These are phyloP conservation scores for Hepatocystis sp. DNA, from an alignment of 169 alveolate genomes.

Conservation along the genomic window DNA sequence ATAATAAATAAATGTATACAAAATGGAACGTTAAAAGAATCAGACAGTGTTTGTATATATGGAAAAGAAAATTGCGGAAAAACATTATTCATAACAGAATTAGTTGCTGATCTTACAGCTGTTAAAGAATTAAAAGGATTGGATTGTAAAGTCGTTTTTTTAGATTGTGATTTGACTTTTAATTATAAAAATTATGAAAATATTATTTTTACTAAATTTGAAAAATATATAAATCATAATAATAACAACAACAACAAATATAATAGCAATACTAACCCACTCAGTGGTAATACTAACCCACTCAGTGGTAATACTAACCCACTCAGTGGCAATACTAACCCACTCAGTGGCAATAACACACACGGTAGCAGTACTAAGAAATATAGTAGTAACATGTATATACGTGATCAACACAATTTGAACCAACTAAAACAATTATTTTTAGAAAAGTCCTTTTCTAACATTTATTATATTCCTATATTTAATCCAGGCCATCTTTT, in stretches of 20 bases:
- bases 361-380: too few relatives aligned
- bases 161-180: conserved; percentile 64
- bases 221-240: conserved; percentile 14
- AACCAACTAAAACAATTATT: conserved; percentile 14
- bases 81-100: conserved; percentile 48
- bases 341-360: too few relatives aligned
- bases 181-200: conserved; percentile 52
- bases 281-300: too few relatives aligned
- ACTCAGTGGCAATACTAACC: too few relatives aligned
- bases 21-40: conserved; percentile 34
- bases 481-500: conserved; percentile 72
- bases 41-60: conserved; percentile 73
- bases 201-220: conserved; percentile 32
- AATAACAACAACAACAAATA: neutral
- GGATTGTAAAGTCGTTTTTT: conserved; percentile 62
- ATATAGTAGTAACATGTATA: neutral
- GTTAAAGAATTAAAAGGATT: conserved; percentile 62
- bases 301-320: too few relatives aligned
- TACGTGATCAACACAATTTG: neutral
- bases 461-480: conserved; percentile 53
- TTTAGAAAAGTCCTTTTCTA: conserved; percentile 47
- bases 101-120: conserved; percentile 66
- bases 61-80: conserved; percentile 71
- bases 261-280: too few relatives aligned
- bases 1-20: conserved; percentile 49